A percentile compares a stretch with the other conserved stretches of the same genome.
These are phyloP conservation scores for Mycena indigotica DNA, from an alignment of 768 basidiomycete species.

Conservation along the genomic window DNA sequence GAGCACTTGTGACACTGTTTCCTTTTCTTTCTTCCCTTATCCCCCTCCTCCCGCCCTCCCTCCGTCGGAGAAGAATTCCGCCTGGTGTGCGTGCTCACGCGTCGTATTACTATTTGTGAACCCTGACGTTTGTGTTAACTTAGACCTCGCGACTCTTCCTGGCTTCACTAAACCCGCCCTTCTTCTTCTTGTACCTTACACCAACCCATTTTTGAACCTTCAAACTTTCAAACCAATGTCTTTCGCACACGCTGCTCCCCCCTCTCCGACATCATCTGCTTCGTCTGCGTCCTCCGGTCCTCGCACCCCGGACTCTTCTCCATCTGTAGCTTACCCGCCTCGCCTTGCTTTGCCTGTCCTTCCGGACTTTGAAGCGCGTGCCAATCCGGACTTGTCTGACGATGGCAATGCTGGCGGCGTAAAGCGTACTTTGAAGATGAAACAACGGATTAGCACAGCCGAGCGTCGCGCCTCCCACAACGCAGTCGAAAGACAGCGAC, in stretches of 20 bases:
- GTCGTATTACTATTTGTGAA: neutral
- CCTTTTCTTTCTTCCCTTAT: constrained; percentile 10
- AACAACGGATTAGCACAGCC: constrained; percentile 67
- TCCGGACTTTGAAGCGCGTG: constrained; percentile 21
- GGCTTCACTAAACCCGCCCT: constrained; percentile 24
- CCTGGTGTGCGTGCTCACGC: constrained; percentile 19
- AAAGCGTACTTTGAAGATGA: constrained; percentile 24
- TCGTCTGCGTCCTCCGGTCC: constrained; percentile 20
- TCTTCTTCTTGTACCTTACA: constrained; percentile 20
- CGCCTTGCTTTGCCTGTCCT: constrained; percentile 20
- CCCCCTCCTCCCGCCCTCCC: constrained; percentile 9
- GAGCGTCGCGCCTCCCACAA: constrained; percentile 81
- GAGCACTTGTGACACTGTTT: neutral
- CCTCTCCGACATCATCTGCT: constrained; percentile 26
- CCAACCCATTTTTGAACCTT: constrained; percentile 8
- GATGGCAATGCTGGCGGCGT: constrained; percentile 19
- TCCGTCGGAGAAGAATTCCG: constrained; percentile 19
- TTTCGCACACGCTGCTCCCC: constrained; percentile 17
- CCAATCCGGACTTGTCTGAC: constrained; percentile 20
- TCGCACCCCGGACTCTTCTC: constrained; percentile 14
- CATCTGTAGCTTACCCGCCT: constrained; percentile 8
- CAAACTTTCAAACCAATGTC: constrained; percentile 12
- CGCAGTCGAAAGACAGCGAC: constrained; percentile 72
- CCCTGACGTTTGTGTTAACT: neutral
- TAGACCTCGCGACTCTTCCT: constrained; percentile 25